Evolutionary conservation across 2,329 filamentous ascomycete species (phyloP), one percentile per base, ranked within the genome.

Genomic region (Fusarium zealandicum): DNA sequence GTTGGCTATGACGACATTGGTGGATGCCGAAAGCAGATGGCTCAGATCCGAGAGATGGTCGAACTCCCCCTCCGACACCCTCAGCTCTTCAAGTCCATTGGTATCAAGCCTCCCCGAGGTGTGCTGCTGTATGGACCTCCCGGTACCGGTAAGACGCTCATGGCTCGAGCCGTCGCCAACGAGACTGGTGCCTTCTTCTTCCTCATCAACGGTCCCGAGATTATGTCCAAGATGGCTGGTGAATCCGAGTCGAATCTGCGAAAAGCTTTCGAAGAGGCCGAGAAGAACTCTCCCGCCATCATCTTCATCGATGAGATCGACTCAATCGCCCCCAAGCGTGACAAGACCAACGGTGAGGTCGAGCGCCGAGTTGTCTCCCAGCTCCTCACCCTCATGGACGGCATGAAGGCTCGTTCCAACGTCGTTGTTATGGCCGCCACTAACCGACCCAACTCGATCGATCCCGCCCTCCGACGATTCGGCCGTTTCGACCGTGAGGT

Each of bases 191-290:
- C 93, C 41, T 98, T 98, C 82, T 99, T 99, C 82, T 98, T 99
- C 87, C 80, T 98, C 61, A 98, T 99, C 85, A 98, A 98, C 78
- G 93, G 95, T 63, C 95, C 95, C 45, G 95, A 98, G 76, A 98
- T 99, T 81, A 98, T 99, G 95, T 97, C 93, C 54, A 98, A 98
- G 86, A 98, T 98, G 95, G 95, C 95, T 55, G 95, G 95, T 85
- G 95, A 99, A 78, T 98, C 95, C 54, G 95, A 98, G 77, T 98
- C 93, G 55, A 98, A 98, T 76, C 79, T 99, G 66, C 90, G 95
- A 70, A 98, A 98, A 80, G 95, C 95, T n/a, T 99, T 99, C 70
- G 95, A 98, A 76, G 95, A 98, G 81, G 95, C 95, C 36, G 93
- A 98, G 82, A 98, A 98, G 88, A 98, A 98, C 81, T 96, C 93